Base-by-base conservation (phyloP, 2,329 filamentous ascomycete genomes). In the Mycosphaerella arachidis region DNA sequence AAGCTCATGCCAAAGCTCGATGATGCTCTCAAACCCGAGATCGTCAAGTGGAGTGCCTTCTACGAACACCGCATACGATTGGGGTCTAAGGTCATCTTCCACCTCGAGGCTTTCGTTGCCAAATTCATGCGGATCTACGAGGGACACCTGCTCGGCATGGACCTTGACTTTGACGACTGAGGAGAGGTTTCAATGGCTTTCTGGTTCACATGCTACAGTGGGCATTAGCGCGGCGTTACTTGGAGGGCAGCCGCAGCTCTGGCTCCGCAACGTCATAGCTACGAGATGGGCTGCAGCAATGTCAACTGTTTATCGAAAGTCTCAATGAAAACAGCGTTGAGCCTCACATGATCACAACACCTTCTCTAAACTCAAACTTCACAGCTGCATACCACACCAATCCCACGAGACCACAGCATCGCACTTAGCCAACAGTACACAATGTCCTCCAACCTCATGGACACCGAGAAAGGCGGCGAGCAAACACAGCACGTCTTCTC, bases 41-140 rank as follows among this genome's bases (percentile, higher is more conserved):
- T 99, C 4, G 89, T 99, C 66, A 91, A 89, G 72, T 99, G 94
- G 94, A 90, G 91, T 4, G 92, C 94, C 0, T 97, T 97, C 71
- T 99, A 96, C 75, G 95, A 99, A 76, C 94, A 99, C 75, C 85
- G 94, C 62, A 90, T 97, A 76, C 90, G 90, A 73, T 89, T 89
- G 68, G 94, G 94, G 18, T 69, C 66, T 75, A 99, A 99, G 82
- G 90, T 96, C 60, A 97, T 99, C 64, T 99, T 99, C 76, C 95
- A 99, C 72, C 80, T 99, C 4, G 95, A 99, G 77, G 94, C 94
- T 3, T 99, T 99, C 76, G 94, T 99, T 60, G 93, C 93, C 59
- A 97, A 97, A 79, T 96, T 97, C 74, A 97, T 99, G 93, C 86
- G 93, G 68, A 86, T 97, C 67, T 84, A 93, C 64, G 94, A 99